Base-by-base conservation (phyloP, 768 basidiomycete species). In the Auricularia heimuer region DNA sequence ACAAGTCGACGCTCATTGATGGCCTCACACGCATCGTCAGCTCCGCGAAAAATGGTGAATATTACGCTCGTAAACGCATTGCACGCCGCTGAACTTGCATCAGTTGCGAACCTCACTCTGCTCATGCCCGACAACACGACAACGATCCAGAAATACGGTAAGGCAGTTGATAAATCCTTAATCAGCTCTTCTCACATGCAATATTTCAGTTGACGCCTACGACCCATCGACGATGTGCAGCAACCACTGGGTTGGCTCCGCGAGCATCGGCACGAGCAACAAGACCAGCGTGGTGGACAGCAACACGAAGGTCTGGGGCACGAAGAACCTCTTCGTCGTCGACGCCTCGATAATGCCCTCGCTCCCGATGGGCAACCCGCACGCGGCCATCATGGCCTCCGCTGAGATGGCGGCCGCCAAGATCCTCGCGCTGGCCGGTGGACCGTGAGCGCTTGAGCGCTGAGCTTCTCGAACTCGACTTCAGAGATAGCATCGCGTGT, bases 171-270 rank as follows among this genome's bases (percentile, higher is more conserved):
- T 29, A 29, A 29, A 29, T 29, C 29, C 0, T 29, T 29, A 29
- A 29, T 29, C 29, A 29, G 29, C 29, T 29, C 29, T 29, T 29
- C 29, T 29, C 10, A 12, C 39, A 54, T 18, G 4, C 62, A 21
- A 56, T 62, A 18, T 62, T 44, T 2, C 66, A 78, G 77, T 83
- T 16, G 75, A 80, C 66, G 76, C 73, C 62, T 81, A 80, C 65
- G 68, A 72, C 60, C 71, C 73, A 3, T 70, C 72, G 36, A 64
- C 68, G 8, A 69, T 70, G 70, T 77, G 82, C 73, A 85, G 83
- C 4, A 87, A 87, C 69, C 85, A 87, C 72, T 86, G 85, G 85
- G 81, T 85, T 18, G 85, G 83, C 21, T 78, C 84, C 3, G 79
- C 79, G 69, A 76, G 71, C 42, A 82, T 87, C 54, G 81, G 82